phyloP scores from a whole-genome alignment of 805 yeast genomes.

The Teunomyces aglyptinius region DNA sequence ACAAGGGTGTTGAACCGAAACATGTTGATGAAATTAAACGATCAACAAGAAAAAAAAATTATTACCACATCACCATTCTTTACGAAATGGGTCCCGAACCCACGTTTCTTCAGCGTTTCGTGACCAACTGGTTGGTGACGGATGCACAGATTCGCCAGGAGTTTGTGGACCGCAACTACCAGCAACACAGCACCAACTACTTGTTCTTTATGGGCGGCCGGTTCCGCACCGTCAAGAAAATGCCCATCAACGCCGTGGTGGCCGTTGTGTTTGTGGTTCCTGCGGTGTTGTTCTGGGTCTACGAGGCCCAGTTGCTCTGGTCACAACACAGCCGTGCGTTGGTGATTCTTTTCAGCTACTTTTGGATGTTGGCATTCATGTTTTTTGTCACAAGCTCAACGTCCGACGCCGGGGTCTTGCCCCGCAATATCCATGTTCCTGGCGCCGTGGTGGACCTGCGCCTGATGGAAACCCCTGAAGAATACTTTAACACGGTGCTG shows the following conservation, averaged over 20 bases:
- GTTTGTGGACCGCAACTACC: conserved; percentile 35
- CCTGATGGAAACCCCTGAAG: conserved; percentile 9
- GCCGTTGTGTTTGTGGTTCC: conserved; percentile 40
- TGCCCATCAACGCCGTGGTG: conserved; percentile 37
- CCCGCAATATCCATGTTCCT: conserved; percentile 60
- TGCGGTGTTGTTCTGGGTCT: conserved; percentile 50
- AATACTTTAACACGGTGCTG: conserved; percentile 21
- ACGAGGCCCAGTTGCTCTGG: conserved; percentile 56
- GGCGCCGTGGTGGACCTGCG: conserved; percentile 2
- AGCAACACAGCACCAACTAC: conserved; percentile 38
- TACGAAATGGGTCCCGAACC: neutral
- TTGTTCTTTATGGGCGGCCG: conserved; percentile 68
- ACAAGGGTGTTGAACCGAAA: neutral
- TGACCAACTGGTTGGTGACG: conserved; percentile 25
- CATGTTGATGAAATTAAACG: neutral
- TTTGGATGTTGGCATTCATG: conserved; percentile 49
- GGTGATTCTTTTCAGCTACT: conserved; percentile 56
- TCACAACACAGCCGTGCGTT: conserved; percentile 51
- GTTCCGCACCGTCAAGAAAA: conserved; percentile 41
- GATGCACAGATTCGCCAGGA: conserved; percentile 16
- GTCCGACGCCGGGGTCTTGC: conserved; percentile 69
- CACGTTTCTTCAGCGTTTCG: conserved; percentile 9
- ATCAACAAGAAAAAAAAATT: neutral
- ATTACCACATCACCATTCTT: neutral
- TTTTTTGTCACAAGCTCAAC: conserved; percentile 55